phyloP scores from a whole-genome alignment of 805 yeast genomes.

The Wickerhamomyces rabaulensis region DNA sequence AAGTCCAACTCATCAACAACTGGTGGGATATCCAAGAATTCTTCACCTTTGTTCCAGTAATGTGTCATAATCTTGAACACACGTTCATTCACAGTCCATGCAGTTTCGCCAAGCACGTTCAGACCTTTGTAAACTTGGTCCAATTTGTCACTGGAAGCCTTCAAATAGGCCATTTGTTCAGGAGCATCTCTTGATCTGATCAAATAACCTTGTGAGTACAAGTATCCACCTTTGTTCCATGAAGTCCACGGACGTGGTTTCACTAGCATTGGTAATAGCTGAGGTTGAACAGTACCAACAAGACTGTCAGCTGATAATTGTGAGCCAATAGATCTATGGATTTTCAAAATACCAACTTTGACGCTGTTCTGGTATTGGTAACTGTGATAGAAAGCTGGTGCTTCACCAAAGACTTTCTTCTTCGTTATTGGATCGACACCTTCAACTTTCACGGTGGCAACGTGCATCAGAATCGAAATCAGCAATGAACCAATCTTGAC shows the following conservation, averaged over 20 bases:
- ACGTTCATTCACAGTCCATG: slow-evolving; percentile 86
- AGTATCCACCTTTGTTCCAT: slow-evolving; percentile 82
- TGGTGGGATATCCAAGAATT: slow-evolving; percentile 70
- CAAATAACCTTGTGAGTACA: slow-evolving; percentile 54
- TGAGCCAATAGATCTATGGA: slow-evolving; percentile 64
- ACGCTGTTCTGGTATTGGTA: slow-evolving; percentile 78
- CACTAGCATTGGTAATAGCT: slow-evolving; percentile 85
- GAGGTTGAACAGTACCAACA: slow-evolving; percentile 72
- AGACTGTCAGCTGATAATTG: slow-evolving; percentile 63
- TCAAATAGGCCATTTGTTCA: slow-evolving; percentile 84
- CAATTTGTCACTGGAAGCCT: slow-evolving; percentile 73
- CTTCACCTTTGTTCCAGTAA: slow-evolving; percentile 84
- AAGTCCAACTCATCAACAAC: slow-evolving; percentile 38
- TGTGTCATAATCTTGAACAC: slow-evolving; percentile 64
- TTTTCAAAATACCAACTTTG: slow-evolving; percentile 72
- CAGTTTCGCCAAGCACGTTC: slow-evolving; percentile 78
- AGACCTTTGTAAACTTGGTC: slow-evolving; percentile 71
- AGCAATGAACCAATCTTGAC: slow-evolving; percentile 82
- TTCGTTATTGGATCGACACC: slow-evolving; percentile 82
- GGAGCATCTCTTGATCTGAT: slow-evolving; percentile 80
- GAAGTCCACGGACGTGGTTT: slow-evolving; percentile 86
- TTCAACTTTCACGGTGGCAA: slow-evolving; percentile 74
- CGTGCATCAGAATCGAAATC: slow-evolving; percentile 68
- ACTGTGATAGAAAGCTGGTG: slow-evolving; percentile 88
- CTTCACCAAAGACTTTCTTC: slow-evolving; percentile 56